Percentiles rank a stretch among this genome's conserved stretches.
These are phyloP conservation scores for Aeschynomene evenia DNA, from an alignment of 306 rosid genomes.

Conservation along the genomic window DNA sequence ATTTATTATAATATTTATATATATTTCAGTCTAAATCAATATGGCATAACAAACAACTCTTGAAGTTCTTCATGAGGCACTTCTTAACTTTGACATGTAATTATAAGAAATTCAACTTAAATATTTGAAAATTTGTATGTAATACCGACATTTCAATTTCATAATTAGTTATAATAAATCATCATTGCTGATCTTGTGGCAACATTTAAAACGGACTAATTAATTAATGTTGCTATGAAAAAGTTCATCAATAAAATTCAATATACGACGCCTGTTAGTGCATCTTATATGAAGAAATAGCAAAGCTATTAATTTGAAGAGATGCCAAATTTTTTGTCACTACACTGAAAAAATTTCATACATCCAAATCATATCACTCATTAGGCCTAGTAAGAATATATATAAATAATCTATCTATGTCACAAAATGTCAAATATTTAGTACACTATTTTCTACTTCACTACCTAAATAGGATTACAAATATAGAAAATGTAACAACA, in stretches of 20 bases:
- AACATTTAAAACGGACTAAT: background rate
- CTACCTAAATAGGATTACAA: slow-evolving; percentile 18
- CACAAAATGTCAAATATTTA: slow-evolving; percentile 32
- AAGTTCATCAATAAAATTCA: background rate
- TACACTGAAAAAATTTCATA: background rate
- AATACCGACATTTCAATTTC: background rate
- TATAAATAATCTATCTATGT: too few relatives aligned
- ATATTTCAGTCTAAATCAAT: background rate
- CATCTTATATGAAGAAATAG: background rate
- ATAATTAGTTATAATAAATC: background rate
- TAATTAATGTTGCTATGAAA: background rate
- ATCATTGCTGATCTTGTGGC: background rate
- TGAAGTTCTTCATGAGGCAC: background rate
- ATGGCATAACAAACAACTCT: background rate
- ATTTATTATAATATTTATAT: background rate
- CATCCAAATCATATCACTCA: background rate
- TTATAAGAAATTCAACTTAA: background rate
- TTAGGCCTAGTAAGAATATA: background rate
- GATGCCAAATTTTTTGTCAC: background rate
- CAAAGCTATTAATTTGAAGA: background rate
- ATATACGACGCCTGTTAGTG: background rate
- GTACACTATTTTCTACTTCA: slow-evolving; percentile 6
- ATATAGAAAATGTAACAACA: slow-evolving; percentile 8
- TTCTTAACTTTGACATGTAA: background rate
- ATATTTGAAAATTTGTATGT: background rate